Percentiles rank a stretch among this genome's conserved stretches.
phyloP scores from a whole-genome alignment of 2,329 filamentous ascomycete species.

The Fusarium avenaceum region DNA sequence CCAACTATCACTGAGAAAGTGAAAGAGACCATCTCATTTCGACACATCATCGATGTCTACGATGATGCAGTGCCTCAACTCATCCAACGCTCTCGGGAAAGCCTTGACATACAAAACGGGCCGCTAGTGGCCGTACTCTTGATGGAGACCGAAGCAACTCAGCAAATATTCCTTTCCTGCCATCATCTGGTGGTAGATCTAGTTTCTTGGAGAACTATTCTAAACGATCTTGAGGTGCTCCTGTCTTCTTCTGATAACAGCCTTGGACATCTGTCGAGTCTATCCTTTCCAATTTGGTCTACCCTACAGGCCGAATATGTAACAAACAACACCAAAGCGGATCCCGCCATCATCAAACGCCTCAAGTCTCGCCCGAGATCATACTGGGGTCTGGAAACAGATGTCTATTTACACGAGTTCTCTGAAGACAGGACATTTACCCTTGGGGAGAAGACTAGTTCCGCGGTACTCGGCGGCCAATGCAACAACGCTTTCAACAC shows the following conservation, averaged over 20 bases:
- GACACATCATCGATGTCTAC: neutral
- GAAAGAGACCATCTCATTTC: neutral
- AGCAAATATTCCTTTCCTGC: constrained; percentile 1
- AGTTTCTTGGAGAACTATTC: constrained; percentile 35
- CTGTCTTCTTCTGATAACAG: neutral
- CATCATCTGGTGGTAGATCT: constrained; percentile 38
- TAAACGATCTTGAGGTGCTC: constrained; percentile 23
- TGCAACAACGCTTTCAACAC: constrained; percentile 23
- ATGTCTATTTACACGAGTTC: neutral
- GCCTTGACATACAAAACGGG: neutral
- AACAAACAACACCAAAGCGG: neutral
- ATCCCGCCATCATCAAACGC: neutral
- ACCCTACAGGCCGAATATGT: neutral
- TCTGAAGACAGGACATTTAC: neutral
- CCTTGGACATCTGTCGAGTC: neutral
- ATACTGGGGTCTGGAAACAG: neutral
- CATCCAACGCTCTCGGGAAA: neutral
- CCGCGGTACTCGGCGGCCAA: neutral
- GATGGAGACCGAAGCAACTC: neutral
- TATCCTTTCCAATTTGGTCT: neutral
- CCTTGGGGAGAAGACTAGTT: neutral
- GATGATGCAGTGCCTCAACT: neutral
- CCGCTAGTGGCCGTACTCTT: neutral
- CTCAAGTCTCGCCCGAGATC: neutral
- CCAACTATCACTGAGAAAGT: neutral